Evolutionary conservation across 352 stramenopile species (phyloP).

Genomic region (Achlya hypogyna): DNA sequence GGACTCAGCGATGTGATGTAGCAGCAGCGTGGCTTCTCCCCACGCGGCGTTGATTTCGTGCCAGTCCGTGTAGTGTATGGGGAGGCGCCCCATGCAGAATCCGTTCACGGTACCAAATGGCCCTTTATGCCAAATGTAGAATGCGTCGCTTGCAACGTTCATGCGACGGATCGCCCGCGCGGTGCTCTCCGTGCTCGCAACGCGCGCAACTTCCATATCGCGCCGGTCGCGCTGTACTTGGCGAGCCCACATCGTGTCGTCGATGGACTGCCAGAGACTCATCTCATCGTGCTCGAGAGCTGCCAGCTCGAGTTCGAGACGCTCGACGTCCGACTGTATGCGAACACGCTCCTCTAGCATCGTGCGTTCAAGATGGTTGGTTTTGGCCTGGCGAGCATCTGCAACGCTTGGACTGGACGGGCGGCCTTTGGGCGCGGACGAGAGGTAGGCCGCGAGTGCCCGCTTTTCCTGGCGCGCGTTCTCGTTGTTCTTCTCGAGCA

Average conservation of each 20-base stretch:
- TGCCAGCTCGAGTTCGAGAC: constrained; percentile 38
- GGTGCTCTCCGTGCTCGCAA: constrained; percentile 47
- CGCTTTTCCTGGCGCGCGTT: constrained; percentile 66
- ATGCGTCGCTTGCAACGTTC: constrained; percentile 68
- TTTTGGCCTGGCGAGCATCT: too few relatives aligned
- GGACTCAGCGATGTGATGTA: constrained; percentile 48
- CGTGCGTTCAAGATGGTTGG: constrained; percentile 25
- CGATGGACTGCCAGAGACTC: constrained; percentile 47
- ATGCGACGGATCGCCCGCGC: constrained; percentile 34
- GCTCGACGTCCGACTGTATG: constrained; percentile 39
- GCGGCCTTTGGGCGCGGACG: constrained; percentile 28
- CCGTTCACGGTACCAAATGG: constrained; percentile 77
- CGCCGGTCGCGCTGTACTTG: constrained; percentile 43
- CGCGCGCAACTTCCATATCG: constrained; percentile 40
- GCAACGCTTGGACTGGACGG: neutral
- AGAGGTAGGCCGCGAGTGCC: constrained; percentile 43
- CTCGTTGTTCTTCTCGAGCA: constrained; percentile 27
- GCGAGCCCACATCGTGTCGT: constrained; percentile 40
- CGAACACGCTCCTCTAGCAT: constrained; percentile 60
- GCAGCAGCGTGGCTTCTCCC: constrained; percentile 57
- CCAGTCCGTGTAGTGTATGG: constrained; percentile 59
- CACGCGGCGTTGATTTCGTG: constrained; percentile 83
- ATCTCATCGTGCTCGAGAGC: constrained; percentile 44
- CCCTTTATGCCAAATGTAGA: constrained; percentile 61
- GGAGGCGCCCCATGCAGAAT: constrained; percentile 64